Evolutionary conservation across 257 asterid genomes (phyloP).

Genomic region (Lycium barbarum): DNA sequence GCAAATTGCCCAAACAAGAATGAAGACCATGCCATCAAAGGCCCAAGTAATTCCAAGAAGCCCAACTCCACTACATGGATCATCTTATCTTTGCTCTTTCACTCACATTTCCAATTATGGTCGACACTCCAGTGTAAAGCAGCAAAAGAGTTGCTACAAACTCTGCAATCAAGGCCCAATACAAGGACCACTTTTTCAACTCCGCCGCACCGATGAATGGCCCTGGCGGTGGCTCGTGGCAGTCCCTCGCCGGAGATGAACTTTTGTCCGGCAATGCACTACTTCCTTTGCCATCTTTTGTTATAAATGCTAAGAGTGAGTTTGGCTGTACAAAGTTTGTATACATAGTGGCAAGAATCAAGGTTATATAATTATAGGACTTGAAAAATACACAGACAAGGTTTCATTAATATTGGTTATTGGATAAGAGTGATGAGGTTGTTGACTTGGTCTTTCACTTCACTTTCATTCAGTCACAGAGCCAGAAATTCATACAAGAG

Average conservation of each 20-base stretch:
- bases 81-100: neutral
- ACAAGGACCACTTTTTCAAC: neutral
- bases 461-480: too few species aligned
- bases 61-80: slow-evolving; percentile 3
- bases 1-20: slow-evolving; percentile 38
- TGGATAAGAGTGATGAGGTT: neutral
- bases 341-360: too few species aligned
- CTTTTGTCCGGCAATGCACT: neutral
- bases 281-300: neutral
- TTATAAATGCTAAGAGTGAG: neutral
- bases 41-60: neutral
- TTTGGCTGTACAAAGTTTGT: neutral
- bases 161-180: neutral
- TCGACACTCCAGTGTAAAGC: neutral
- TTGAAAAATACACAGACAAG: neutral
- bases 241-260: neutral
- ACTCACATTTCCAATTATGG: neutral
- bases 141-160: slow-evolving; percentile 15
- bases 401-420: too few species aligned
- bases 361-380: too few species aligned
- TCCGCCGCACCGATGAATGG: neutral
- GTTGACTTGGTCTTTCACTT: neutral
- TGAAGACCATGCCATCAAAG: slow-evolving; percentile 44
- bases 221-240: neutral
- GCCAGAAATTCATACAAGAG: neutral